Base-by-base conservation (phyloP, 805 yeast genomes). In the Barnettozyma botsteinii region DNA sequence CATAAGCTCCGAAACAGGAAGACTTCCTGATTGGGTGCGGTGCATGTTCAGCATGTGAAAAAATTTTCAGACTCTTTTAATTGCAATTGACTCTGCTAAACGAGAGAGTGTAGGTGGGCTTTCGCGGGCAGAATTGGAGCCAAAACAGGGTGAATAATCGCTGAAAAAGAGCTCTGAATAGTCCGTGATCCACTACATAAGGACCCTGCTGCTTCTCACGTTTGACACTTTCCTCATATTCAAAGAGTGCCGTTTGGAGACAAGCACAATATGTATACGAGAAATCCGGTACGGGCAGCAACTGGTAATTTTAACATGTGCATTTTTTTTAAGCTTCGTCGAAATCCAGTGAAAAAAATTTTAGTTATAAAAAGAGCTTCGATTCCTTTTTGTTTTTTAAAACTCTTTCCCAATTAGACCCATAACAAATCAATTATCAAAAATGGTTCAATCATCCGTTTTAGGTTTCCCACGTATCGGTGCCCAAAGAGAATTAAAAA, bases 381-480 rank as follows among this genome's bases (percentile, higher is more conserved):
- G 12, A n/a, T n/a, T n/a, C n/a, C n/a, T n/a, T n/a, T n/a, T n/a
- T n/a, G n/a, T n/a, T n/a, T n/a, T n/a, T n/a, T n/a, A n/a, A n/a
- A n/a, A n/a, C n/a, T n/a, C n/a, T n/a, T n/a, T n/a, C n/a, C n/a
- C n/a, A n/a, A n/a, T n/a, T n/a, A n/a, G n/a, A n/a, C n/a, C n/a
- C n/a, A 27, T 12, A n/a, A 31, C 27, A 14, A 24, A 14, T 36
- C 29, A 39, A 27, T 20, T 28, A 37, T 34, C 15, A 28, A 21
- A 42, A 61, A 91, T 91, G 98, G 98, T 91, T 71, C 82, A 82
- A 72, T 91, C 98, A 52, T 80, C 96, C 64, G 94, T 93, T 60
- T 80, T 93, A 73, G 98, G 98, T 70, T 93, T 93, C 93, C 98
- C 98, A 74, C 93, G 98, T 78, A 93, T 91, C 64, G 98, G 98